These are phyloP conservation scores for Dissophora globulifera DNA, from an alignment of 192 early-diverging fungal genomes.

Conservation along the genomic window DNA sequence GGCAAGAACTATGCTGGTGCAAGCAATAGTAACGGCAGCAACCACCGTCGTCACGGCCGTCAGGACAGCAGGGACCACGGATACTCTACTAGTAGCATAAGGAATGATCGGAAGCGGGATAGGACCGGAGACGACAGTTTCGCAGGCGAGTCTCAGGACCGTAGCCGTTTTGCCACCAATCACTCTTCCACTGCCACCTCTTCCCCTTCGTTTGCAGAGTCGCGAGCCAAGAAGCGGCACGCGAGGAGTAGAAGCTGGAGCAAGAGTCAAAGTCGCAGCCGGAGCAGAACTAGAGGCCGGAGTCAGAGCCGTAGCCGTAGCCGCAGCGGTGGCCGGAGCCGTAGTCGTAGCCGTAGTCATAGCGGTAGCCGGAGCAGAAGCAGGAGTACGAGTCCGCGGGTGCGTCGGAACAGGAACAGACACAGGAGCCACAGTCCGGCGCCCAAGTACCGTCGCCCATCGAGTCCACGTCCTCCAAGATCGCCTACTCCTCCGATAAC, in stretches of 20 bases:
- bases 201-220: slow-evolving; percentile 7
- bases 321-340: slow-evolving; percentile 6
- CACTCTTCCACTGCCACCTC: not conserved
- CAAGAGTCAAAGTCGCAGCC: slow-evolving; percentile 14
- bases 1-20: not conserved
- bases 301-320: slow-evolving; percentile 20
- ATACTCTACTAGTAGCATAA: not conserved
- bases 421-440: too few relatives aligned
- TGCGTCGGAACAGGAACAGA: slow-evolving; percentile 5
- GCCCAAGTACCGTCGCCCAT: too few relatives aligned
- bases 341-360: not conserved
- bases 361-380: slow-evolving; percentile 4
- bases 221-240: slow-evolving; percentile 25
- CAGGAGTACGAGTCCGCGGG: slow-evolving; percentile 1
- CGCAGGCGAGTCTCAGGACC: not conserved
- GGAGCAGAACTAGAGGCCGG: slow-evolving; percentile 17
- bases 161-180: slow-evolving; percentile 1
- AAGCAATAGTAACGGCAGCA: not conserved
- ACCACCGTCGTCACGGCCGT: not conserved
- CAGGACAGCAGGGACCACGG: slow-evolving; percentile 3
- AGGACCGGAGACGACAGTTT: slow-evolving; percentile 5
- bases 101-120: slow-evolving; percentile 30
- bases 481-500: slow-evolving; percentile 6
- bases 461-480: not conserved
- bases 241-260: slow-evolving; percentile 32